Base-by-base conservation (phyloP, 2,329 filamentous ascomycete genomes). In the Epichloe brachyelytri region DNA sequence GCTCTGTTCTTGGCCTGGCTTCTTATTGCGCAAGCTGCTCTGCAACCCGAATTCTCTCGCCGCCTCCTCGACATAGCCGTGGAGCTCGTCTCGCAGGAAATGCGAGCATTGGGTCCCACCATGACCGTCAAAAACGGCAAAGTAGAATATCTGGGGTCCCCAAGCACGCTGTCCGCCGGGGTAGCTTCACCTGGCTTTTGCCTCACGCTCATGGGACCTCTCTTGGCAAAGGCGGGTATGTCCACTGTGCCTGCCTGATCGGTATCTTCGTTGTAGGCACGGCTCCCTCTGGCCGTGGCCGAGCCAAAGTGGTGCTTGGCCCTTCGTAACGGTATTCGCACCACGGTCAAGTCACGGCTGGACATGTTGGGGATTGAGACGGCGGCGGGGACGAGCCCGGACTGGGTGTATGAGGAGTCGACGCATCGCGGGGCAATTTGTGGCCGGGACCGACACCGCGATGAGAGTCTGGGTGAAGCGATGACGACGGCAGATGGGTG, bases 61-160 rank as follows among this genome's bases (percentile, higher is more conserved):
- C 0, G 88, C 80, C 57, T 88, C 78, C 67, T 98, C 91, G 37
- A 98, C 82, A 64, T 96, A 97, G 10, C 80, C 79, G 65, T 96
- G 93, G 54, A 98, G 71, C 62, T 86, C 80, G 54, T 96, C 87
- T 52, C 83, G 78, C 57, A 97, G 68, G 59, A 95, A 97, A 17
- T 85, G 82, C 53, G 88, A 89, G 66, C 93, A 97, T 65, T 95
- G 86, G 19, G 74, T 78, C 19, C 93, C 93, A 10, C 93, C 93
- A 69, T 98, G 93, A 3, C 93, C 93, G 67, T 98, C 93, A 62
- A 97, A 98, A 1, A 97, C 83, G 1, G 80, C 90, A 74, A 96
- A 98, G 67, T 97, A 98, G 68, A 98, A 98, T 36, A 97, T 84
- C 64, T 97, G 91, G 1, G 91, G 63, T 97, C 91, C 2, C 91